Evolutionary conservation across 2,329 filamentous ascomycete species (phyloP), one percentile per base, ranked within the genome.

Genomic region (Monascus ruber): DNA sequence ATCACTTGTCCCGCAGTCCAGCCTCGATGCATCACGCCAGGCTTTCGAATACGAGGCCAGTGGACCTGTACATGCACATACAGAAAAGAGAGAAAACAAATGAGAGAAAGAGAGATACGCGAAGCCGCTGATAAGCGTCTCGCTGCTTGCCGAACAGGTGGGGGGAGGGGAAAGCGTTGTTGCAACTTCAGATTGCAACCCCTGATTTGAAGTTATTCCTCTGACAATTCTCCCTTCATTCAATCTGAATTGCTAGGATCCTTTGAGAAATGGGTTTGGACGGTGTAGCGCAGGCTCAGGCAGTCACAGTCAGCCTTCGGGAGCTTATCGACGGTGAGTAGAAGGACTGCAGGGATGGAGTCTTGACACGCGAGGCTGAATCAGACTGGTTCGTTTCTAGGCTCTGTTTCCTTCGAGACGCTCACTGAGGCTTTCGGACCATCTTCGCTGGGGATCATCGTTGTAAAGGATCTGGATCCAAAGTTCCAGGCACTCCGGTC

Each of bases 391-490:
- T 11, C 31, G 25, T 17, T 17, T 17, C 34, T 38, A 61, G 64
- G 61, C 36, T 50, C 56, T 5, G 55, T 71, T 34, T 59, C 66
- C 5, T 68, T 67, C 43, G 54, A 62, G 11, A 63, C 61, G 6
- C 56, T 71, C 8, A 62, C 65, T 27, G 58, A 82, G 50, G 91
- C 91, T 0, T 96, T 98, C 58, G 91, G 91, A 0, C 86, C 88
- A 1, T 78, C 84, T 25, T 94, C 87, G 2, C 70, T 96, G 8
- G 91, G 91, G 0, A 94, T 98, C 38, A 81, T 98, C 40, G 69
- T 96, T n/a, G 88, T 98, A 35, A 86, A 83, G 57, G 85, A 87
- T 56, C 76, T 96, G 0, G 85, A 87, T 0, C 46, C 71, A 5
- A 70, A 77, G 38, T 98, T 94, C 52, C 63, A 73, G 9, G 64